Evolutionary conservation across 2,329 filamentous ascomycete species (phyloP).

Genomic region (Nemania sp.): DNA sequence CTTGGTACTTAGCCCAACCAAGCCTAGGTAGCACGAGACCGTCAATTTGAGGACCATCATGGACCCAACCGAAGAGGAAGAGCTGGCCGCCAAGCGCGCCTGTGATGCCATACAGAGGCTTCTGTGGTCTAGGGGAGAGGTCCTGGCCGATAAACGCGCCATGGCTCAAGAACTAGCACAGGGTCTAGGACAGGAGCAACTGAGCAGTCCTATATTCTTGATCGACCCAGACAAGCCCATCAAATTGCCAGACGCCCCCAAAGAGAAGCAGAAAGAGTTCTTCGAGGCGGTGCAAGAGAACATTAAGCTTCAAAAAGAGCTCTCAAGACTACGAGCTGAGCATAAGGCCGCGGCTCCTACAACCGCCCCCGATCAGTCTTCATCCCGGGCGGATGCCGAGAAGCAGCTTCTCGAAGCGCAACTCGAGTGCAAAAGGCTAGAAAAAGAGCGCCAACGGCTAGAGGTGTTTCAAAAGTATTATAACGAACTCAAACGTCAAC

Average conservation of each 20-base stretch:
- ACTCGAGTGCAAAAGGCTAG: slow-evolving; percentile 54
- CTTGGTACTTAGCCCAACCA: no score
- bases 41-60: slow-evolving; percentile 25
- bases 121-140: slow-evolving; percentile 61
- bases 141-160: slow-evolving; percentile 58
- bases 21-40: not conserved
- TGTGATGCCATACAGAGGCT: slow-evolving; percentile 54
- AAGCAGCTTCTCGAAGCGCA: slow-evolving; percentile 50
- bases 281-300: slow-evolving; percentile 58
- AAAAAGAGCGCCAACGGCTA: slow-evolving; percentile 56
- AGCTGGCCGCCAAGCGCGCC: slow-evolving; percentile 40
- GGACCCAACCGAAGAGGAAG: slow-evolving; percentile 34
- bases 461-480: slow-evolving; percentile 55
- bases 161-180: slow-evolving; percentile 57
- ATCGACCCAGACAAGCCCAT: slow-evolving; percentile 45
- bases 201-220: slow-evolving; percentile 53
- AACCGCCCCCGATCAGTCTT: slow-evolving; percentile 20
- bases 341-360: slow-evolving; percentile 29
- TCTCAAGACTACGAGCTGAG: slow-evolving; percentile 44
- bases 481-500: slow-evolving; percentile 54
- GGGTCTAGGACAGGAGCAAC: slow-evolving; percentile 48
- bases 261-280: slow-evolving; percentile 58
- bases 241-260: slow-evolving; percentile 43
- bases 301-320: slow-evolving; percentile 53
- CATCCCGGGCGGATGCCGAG: slow-evolving; percentile 31